Evolutionary conservation across 495 filamentous ascomycete species (phyloP).

Genomic region (Penicillium atrosanguineum): DNA sequence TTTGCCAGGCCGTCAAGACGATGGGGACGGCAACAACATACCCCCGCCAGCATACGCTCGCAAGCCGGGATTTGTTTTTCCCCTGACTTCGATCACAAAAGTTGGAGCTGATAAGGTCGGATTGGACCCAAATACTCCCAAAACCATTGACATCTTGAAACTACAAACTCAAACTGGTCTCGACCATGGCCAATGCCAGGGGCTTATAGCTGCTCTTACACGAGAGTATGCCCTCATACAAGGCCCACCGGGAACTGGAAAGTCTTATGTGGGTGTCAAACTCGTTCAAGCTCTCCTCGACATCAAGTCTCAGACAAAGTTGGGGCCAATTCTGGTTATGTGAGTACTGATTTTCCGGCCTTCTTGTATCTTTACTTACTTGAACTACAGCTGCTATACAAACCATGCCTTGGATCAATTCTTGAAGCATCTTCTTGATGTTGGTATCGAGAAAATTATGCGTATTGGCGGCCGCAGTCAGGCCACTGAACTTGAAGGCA

Average conservation of each 20-base stretch:
- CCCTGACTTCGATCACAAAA: background rate
- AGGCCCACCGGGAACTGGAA: slow-evolving; percentile 81
- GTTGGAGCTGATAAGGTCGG: background rate
- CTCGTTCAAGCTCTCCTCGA: slow-evolving; percentile 51
- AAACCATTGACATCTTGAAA: slow-evolving; percentile 1
- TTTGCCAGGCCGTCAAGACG: background rate
- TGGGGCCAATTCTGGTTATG: no score
- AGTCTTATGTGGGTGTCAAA: slow-evolving; percentile 60
- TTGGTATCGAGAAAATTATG: slow-evolving; percentile 10
- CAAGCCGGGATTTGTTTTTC: slow-evolving; percentile 6
- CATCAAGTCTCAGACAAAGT: background rate
- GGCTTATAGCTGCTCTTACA: slow-evolving; percentile 11
- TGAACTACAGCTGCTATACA: background rate
- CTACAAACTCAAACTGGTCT: slow-evolving; percentile 3
- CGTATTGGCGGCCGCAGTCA: slow-evolving; percentile 14
- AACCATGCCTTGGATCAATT: slow-evolving; percentile 19
- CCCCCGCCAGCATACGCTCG: slow-evolving; percentile 6
- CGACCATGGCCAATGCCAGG: slow-evolving; percentile 8
- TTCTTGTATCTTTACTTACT: no score
- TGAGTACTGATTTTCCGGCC: no score
- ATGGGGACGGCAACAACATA: background rate
- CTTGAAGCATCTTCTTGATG: slow-evolving; percentile 9
- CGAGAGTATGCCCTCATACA: slow-evolving; percentile 59
- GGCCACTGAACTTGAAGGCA: slow-evolving; percentile 11
- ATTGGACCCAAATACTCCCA: slow-evolving; percentile 1